Evolutionary conservation across 2,329 filamentous ascomycete genomes (phyloP).

Genomic region (Keithomyces neogunnii): DNA sequence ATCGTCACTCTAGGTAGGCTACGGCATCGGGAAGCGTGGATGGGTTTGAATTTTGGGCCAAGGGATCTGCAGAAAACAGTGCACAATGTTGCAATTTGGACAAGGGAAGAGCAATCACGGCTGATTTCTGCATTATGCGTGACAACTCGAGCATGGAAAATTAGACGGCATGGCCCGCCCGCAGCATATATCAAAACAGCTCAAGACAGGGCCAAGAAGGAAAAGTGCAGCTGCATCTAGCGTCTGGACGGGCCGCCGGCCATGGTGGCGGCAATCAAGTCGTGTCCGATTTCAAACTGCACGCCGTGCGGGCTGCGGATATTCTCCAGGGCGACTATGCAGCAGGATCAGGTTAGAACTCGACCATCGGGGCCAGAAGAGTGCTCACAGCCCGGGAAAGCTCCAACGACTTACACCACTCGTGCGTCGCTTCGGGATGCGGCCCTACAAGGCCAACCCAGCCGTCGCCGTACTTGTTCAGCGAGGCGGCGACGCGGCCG

Average conservation of each 20-base stretch:
- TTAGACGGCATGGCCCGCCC: no score
- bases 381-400: not conserved
- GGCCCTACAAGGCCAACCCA: constrained; percentile 18
- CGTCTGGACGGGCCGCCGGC: constrained; percentile 1
- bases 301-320: constrained; percentile 15
- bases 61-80: no score
- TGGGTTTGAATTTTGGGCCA: no score
- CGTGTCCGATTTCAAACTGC: constrained; percentile 14
- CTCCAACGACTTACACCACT: constrained; percentile 15
- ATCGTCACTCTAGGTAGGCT: no score
- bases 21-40: no score
- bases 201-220: no score
- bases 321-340: constrained; percentile 4
- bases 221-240: no score
- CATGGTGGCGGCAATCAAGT: constrained; percentile 15
- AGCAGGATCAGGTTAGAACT: not conserved
- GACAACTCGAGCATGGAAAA: no score
- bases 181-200: not conserved
- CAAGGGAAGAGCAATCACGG: no score
- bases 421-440: constrained; percentile 16
- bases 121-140: no score
- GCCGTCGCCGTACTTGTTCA: constrained; percentile 15
- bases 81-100: no score
- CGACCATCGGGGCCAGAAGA: not conserved
- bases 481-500: constrained; percentile 14